These are phyloP conservation scores for Macrophomina pseudophaseolina DNA, from an alignment of 2,329 filamentous ascomycete species.

Conservation along the genomic window DNA sequence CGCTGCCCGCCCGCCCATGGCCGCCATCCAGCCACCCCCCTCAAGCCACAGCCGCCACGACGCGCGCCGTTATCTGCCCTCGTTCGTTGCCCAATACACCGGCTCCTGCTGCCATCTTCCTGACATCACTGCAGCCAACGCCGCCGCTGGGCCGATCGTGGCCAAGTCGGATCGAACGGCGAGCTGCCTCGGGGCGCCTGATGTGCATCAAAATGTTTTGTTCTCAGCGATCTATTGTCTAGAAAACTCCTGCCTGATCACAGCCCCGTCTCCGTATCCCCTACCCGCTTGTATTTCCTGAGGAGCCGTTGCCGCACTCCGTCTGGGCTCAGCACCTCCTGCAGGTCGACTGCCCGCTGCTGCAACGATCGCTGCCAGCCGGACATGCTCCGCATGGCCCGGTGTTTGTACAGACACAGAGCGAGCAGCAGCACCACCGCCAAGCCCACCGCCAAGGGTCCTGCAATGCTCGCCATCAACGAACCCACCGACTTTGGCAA, in stretches of 20 bases:
- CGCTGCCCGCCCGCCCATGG: not conserved
- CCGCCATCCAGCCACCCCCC: not conserved
- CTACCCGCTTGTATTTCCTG: conserved; percentile 21
- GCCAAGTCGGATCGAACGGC: conserved; percentile 12
- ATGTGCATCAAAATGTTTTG: conserved; percentile 14
- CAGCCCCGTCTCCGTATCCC: conserved; percentile 22
- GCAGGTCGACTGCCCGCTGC: conserved; percentile 22
- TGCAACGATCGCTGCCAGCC: conserved; percentile 26
- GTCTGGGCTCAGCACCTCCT: conserved; percentile 20
- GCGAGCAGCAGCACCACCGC: conserved; percentile 17
- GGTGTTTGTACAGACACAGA: conserved; percentile 26
- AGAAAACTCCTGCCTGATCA: not conserved
- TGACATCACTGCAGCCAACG: too few relatives aligned
- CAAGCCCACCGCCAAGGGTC: conserved; percentile 16
- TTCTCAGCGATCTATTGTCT: not conserved
- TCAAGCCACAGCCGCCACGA: conserved; percentile 5
- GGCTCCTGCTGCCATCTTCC: too few relatives aligned
- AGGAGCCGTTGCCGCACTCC: conserved; percentile 19
- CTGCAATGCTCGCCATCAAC: conserved; percentile 22
- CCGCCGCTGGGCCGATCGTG: too few relatives aligned
- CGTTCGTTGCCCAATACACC: not conserved
- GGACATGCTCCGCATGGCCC: conserved; percentile 25
- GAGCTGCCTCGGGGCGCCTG: not conserved
- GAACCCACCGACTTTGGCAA: conserved; percentile 23
- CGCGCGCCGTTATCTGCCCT: not conserved